Base-by-base conservation (phyloP, 139 green algal genomes). In the Picochlorum sp. region DNA sequence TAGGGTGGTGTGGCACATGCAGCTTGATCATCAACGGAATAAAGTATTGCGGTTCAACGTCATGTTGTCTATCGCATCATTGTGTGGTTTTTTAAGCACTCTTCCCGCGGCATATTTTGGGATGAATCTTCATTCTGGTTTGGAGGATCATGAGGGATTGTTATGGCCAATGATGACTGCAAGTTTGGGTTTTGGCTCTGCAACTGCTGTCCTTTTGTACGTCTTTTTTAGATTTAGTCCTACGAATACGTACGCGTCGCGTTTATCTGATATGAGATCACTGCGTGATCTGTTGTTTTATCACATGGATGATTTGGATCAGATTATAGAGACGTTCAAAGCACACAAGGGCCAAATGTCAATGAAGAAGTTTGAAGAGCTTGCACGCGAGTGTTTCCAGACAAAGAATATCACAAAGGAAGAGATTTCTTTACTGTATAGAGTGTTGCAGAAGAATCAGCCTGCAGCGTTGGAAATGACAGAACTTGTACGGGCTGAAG, bases 281-380 rank as follows among this genome's bases (percentile, higher is more conserved):
- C 44, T 84, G 18, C 47, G 72, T 32, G 73, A 81, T 32, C 66
- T 85, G 45, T 64, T 85, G 34, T 49, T 67, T 15, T 75, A 76
- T 56, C 76, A 85, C 54, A n/a, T 79, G 20, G 69, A 81, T 56
- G 76, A 85, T 60, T 30, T 84, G 65, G 79, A 84, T 20, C 68
- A 65, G 23, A 56, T 68, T 38, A 51, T 63, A 11, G 41, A 66
- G 23, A 45, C 61, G 8, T 28, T 66, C 14, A 52, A 54, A 23
- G 3, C 23, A 23, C 52, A 69, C 8, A 32, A 10, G n/a, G 52
- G 45, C 52, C 54, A 81, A 28, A 46, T 82, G 13, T 28, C 20
- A 13, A 63, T 50, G 44, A 62, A 61, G 18, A 58, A 77, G 23
- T 80, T 80, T 30, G 41, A 30, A 16, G 15, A 47, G 45, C 56